These are phyloP conservation scores for Saturnispora saitoi DNA, from an alignment of 805 yeast genomes.

Conservation along the genomic window DNA sequence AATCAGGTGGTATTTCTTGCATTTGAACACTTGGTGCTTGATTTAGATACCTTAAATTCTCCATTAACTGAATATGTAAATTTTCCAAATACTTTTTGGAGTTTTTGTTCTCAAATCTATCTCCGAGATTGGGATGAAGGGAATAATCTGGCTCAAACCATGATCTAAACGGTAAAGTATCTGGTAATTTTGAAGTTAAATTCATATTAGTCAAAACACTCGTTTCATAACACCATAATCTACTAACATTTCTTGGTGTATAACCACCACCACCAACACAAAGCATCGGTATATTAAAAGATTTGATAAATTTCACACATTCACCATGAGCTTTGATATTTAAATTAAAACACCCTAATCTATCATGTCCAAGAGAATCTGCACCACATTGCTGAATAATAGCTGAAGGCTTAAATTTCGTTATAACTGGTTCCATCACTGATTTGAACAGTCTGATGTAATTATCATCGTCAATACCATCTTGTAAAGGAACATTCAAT, in stretches of 20 bases:
- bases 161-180: slow-evolving; percentile 62
- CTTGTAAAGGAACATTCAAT: slow-evolving; percentile 84
- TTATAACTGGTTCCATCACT: slow-evolving; percentile 82
- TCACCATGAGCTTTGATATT: slow-evolving; percentile 92
- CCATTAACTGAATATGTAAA: slow-evolving; percentile 65
- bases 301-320: slow-evolving; percentile 82
- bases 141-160: slow-evolving; percentile 90
- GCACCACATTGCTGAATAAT: slow-evolving; percentile 98
- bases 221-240: slow-evolving; percentile 95
- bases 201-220: slow-evolving; percentile 76
- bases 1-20: slow-evolving; percentile 76
- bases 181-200: slow-evolving; percentile 69
- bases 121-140: slow-evolving; percentile 76
- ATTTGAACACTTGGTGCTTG: slow-evolving; percentile 94
- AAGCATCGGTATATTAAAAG: slow-evolving; percentile 82
- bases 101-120: slow-evolving; percentile 78
- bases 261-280: slow-evolving; percentile 98
- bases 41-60: slow-evolving; percentile 69
- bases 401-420: slow-evolving; percentile 86
- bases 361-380: slow-evolving; percentile 87
- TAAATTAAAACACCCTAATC: slow-evolving; percentile 88
- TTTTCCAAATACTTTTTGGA: slow-evolving; percentile 75
- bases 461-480: slow-evolving; percentile 91
- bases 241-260: slow-evolving; percentile 89
- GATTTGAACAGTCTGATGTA: slow-evolving; percentile 71